phyloP scores from a whole-genome alignment of 148 eudicot species.

The Vaccinium darrowii region DNA sequence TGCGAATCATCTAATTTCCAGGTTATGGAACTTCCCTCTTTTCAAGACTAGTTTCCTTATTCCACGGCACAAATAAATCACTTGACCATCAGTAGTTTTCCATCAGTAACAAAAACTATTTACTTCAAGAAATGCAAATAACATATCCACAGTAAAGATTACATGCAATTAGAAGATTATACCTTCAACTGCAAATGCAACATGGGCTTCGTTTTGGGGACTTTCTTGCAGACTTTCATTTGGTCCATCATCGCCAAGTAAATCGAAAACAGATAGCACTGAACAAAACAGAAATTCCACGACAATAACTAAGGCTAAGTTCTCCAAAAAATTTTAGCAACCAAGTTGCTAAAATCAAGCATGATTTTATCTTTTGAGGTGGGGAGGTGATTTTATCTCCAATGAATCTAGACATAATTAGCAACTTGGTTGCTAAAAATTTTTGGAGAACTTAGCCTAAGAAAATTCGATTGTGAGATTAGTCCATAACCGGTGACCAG shows the following conservation, averaged over 20 bases:
- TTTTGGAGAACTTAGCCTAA: no score
- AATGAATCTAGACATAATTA: no score
- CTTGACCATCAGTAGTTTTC: neutral
- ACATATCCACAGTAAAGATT: neutral
- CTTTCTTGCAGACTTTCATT: slow-evolving; percentile 32
- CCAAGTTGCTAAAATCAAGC: no score
- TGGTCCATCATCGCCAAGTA: slow-evolving; percentile 70
- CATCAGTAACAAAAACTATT: neutral
- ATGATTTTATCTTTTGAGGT: no score
- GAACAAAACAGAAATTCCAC: slow-evolving; percentile 10
- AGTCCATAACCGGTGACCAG: slow-evolving; percentile 3
- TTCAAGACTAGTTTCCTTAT: neutral
- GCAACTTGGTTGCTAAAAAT: no score
- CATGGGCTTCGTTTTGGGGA: slow-evolving; percentile 61
- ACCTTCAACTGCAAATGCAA: slow-evolving; percentile 83
- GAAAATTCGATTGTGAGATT: neutral
- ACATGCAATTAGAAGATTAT: slow-evolving; percentile 2
- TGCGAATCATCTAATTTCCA: neutral
- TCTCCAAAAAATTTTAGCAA: no score
- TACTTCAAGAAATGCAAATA: neutral
- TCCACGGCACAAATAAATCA: neutral
- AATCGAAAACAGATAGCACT: slow-evolving; percentile 69
- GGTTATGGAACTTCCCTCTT: neutral
- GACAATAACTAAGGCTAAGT: slow-evolving; percentile 11
- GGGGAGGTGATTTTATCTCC: no score